Evolutionary conservation across 1,139 yeast species (phyloP).

Genomic region (Trichomonascaceae sp.): DNA sequence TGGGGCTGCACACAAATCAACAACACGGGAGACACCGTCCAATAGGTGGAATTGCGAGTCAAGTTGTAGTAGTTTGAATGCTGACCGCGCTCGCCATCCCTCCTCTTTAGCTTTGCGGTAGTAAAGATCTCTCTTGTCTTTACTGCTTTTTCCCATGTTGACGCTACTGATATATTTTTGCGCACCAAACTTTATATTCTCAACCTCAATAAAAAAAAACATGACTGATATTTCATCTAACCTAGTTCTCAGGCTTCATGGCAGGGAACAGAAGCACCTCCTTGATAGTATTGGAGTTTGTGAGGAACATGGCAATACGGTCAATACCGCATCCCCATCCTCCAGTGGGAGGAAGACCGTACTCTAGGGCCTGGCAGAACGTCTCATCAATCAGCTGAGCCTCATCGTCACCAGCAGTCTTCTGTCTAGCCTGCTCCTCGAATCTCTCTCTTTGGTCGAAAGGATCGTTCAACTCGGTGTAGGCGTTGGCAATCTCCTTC

Average conservation of each 20-base stretch:
- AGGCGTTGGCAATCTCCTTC: slow-evolving; percentile 95
- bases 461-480: slow-evolving; percentile 98
- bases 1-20: slow-evolving; percentile 96
- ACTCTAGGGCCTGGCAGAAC: slow-evolving; percentile 95
- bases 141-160: slow-evolving; percentile 84
- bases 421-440: slow-evolving; percentile 98
- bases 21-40: slow-evolving; percentile 65
- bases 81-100: slow-evolving; percentile 96
- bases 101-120: slow-evolving; percentile 89
- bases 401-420: slow-evolving; percentile 98
- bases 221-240: not conserved
- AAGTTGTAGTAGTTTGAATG: slow-evolving; percentile 79
- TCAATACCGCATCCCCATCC: slow-evolving; percentile 99
- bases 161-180: not conserved
- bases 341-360: slow-evolving; percentile 98
- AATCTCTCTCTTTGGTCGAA: slow-evolving; percentile 94
- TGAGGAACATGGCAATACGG: slow-evolving; percentile 95
- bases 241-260: slow-evolving; percentile 67
- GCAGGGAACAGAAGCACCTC: slow-evolving; percentile 98
- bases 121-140: slow-evolving; percentile 88
- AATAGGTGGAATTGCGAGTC: slow-evolving; percentile 82
- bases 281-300: slow-evolving; percentile 92
- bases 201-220: not conserved
- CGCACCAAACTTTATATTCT: no score
- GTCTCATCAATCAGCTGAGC: slow-evolving; percentile 94